Percentiles rank a stretch among this genome's conserved stretches.
Evolutionary conservation across 768 basidiomycete species (phyloP).

Genomic region (Amanita rimosa): DNA sequence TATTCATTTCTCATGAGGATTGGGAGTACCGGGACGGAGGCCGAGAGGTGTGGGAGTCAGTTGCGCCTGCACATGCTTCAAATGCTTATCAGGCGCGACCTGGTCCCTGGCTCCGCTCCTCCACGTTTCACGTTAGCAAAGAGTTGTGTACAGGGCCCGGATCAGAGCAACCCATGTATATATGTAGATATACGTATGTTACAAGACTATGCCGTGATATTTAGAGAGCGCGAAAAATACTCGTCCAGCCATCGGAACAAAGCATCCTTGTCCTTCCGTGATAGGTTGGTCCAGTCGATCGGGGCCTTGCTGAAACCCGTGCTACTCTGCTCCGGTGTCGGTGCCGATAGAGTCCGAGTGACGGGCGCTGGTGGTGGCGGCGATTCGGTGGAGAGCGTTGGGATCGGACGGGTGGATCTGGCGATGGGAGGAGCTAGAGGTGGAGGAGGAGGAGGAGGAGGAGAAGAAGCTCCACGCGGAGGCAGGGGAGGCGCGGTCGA

Average conservation of each 20-base stretch:
- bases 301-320: slow-evolving; percentile 6
- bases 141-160: neutral
- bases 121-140: neutral
- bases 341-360: neutral
- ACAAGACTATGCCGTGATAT: slow-evolving; percentile 8
- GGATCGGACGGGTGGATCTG: slow-evolving; percentile 20
- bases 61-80: neutral
- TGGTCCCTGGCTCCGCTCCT: slow-evolving; percentile 1
- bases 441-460: slow-evolving; percentile 19
- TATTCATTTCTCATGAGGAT: slow-evolving; percentile 53
- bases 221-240: slow-evolving; percentile 47
- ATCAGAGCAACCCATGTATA: neutral
- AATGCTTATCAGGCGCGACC: neutral
- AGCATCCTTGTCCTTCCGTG: slow-evolving; percentile 51
- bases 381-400: slow-evolving; percentile 6
- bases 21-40: neutral
- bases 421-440: slow-evolving; percentile 20
- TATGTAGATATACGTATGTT: neutral
- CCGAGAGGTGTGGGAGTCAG: neutral
- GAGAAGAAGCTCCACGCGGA: slow-evolving; percentile 8
- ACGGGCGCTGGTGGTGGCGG: slow-evolving; percentile 4
- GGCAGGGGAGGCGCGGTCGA: slow-evolving; percentile 10
- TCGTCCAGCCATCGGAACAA: slow-evolving; percentile 80
- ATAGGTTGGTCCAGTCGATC: slow-evolving; percentile 65
- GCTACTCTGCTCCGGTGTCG: slow-evolving; percentile 3